Base-by-base conservation (phyloP, 2,329 filamentous ascomycete genomes). In the Fonsecaea pugnacius region DNA sequence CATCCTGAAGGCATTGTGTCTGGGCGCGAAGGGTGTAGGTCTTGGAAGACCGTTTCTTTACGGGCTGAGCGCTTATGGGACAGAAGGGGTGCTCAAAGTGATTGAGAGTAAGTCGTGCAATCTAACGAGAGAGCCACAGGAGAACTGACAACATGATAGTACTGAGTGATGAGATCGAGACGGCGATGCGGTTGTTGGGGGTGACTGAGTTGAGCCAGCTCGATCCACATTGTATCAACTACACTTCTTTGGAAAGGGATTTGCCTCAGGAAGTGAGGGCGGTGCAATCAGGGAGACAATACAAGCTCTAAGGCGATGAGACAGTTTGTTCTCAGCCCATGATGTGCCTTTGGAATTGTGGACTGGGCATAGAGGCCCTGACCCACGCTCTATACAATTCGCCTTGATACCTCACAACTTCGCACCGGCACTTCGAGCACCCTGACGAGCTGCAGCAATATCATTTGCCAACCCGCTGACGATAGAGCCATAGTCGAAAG, bases 21-120 rank as follows among this genome's bases (percentile, higher is more conserved):
- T 85, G 0, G 84, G 83, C 0, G 83, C 82, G 2, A 84, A 78
- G 0, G 83, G 81, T 9, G 83, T 85, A 2, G 82, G 82, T 0
- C 77, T 85, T 58, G 84, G 83, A 0, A 74, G 83, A 14, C 83
- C 82, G 12, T 82, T 82, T 67, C 71, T 86, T 14, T 86, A 83
- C 67, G 79, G 79, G 1, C 73, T 82, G 21, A 21, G 43, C 43
- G 79, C 54, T 10, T 84, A 84, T 65, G 83, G 83, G 4, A 79
- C 83, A 68, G 81, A 82, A 59, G 83, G 83, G 1, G 81, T 84
- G 4, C 27, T 30, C 24, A 79, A 83, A 69, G 27, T 30, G 27
- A 30, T 30, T 30, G 27, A 30, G 27, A 30, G 27, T 30, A 30
- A 30, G 27, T 30, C 80, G 83, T 73, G 75, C 83, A 59, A 81